Evolutionary conservation across 768 basidiomycete genomes (phyloP), one percentile per base, ranked within the genome.

Genomic region (Boletus vinaceobasis): DNA sequence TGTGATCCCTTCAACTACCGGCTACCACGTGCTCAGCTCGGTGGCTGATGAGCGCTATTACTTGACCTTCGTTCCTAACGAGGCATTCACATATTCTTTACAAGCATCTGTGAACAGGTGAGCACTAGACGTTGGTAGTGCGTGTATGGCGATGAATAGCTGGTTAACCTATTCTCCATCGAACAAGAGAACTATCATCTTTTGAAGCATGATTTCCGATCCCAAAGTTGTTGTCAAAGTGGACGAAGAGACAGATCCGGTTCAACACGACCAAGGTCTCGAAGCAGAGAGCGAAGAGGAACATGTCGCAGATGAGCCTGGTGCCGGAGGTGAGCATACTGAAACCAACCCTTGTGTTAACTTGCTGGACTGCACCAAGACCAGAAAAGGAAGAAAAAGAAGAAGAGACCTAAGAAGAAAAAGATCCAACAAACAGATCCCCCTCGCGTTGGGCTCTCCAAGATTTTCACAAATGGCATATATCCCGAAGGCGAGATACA

Each of bases 401-500:
- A 94, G 74, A 96, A 92, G 73, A 95, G 93, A 71, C 75, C 88
- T 55, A 93, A 93, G 74, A 86, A 88, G 77, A 94, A 90, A 74
- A 88, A 83, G 73, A 56, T 69, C 10, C 81, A 83, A 64, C 95
- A 98, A 74, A 83, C 82, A n/a, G 93, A 96, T 35, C 97, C 97
- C 19, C 97, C 97, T 32, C 82, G 91, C 27, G 76, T 96, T 21
- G 93, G 90, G 9, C 71, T 99, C 58, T 88, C 88, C 61, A 94
- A 92, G 71, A 80, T 98, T 52, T 98, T 89, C 76, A 81, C 87
- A 10, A 81, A 81, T 67, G 92, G 90, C n/a, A 74, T 84, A 27
- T 98, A 87, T 73, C 94, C 95, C 3, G 90, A 90, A 64, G 97
- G 95, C 39, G 90, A 98, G 75, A 79, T 92, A 49, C 87, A 93